Conservation (phyloP, 2,329 filamentous ascomycete species). For the Nemania serpens region DNA sequence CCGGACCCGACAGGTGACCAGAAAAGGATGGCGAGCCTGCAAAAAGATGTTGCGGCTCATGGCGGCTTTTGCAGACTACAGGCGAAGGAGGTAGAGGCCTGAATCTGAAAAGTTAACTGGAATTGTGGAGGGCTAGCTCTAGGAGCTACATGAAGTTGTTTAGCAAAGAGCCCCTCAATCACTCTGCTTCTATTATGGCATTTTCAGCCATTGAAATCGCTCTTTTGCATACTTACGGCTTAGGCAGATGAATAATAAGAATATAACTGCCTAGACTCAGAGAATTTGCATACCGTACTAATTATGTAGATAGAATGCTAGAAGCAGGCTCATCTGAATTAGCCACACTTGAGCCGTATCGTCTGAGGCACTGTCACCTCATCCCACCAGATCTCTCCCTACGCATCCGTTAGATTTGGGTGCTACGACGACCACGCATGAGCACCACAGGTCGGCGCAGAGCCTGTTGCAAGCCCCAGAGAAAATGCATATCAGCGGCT, state of each 20-base stretch:
- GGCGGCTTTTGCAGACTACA: conserved; percentile 62
- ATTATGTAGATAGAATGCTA: too few species aligned
- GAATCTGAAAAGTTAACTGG: background rate
- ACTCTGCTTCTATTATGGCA: background rate
- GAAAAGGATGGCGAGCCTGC: conserved; percentile 72
- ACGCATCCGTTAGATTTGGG: too few species aligned
- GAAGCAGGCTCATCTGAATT: too few species aligned
- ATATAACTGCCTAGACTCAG: background rate
- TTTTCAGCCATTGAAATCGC: background rate
- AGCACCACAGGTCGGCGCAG: too few species aligned
- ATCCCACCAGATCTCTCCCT: too few species aligned
- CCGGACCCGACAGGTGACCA: conserved; percentile 72
- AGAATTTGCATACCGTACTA: background rate
- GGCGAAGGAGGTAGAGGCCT: conserved; percentile 1
- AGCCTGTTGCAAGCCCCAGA: too few species aligned
- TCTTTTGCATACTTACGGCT: background rate
- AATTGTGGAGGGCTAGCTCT: background rate
- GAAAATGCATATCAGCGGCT: too few species aligned
- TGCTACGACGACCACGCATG: too few species aligned
- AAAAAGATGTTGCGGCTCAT: conserved; percentile 65
- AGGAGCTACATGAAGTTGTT: background rate
- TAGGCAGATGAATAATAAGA: background rate
- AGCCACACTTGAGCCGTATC: too few species aligned
- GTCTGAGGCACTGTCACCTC: too few species aligned
- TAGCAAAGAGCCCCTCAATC: background rate